Evolutionary conservation across 345 rosid genomes (phyloP), one percentile per base, ranked within the genome.

Genomic region (Citrus inodora): DNA sequence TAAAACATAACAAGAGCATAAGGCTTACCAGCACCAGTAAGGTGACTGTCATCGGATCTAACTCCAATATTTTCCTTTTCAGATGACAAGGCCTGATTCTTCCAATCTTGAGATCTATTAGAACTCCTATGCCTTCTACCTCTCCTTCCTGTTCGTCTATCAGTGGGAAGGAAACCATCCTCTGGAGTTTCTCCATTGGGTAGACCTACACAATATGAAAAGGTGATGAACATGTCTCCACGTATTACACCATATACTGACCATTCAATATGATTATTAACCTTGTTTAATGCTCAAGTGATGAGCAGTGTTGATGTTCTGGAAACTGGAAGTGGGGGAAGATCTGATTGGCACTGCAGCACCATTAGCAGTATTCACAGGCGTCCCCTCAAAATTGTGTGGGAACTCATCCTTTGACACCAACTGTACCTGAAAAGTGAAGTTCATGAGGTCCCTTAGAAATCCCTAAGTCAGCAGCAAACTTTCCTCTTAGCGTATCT

Each of bases 41-140:
- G 79, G 30, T 70, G 70, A 74, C 83, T 75, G 67, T 83, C 87
- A 27, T 76, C 79, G 48, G 70, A 74, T 81, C 76, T 76, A 81
- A 63, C 85, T 77, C 81, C 91, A 80, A 71, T 75, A 71, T 82
- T 88, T 81, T 90, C 89, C 82, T 81, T 91, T 32, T 83, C 93
- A 16, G 87, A 86, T 61, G 84, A 79, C 80, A 58, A 3, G 9
- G 66, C 82, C 75, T 70, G 88, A 78, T 56, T 80, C 81, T 86
- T 89, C 76, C 86, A 91, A 78, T 91, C 93, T 80, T 65, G 73
- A 81, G 86, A 65, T 86, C 84, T 89, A 81, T 84, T 75, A 65
- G 90, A 87, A 85, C 82, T 87, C 86, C 83, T 96, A 74, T 89
- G 95, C 68, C 97, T 92, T 85, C 97, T 91, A 78, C 89, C 75